Evolutionary conservation across 2,329 filamentous ascomycete genomes (phyloP).

Genomic region (Orbilia oligospora): DNA sequence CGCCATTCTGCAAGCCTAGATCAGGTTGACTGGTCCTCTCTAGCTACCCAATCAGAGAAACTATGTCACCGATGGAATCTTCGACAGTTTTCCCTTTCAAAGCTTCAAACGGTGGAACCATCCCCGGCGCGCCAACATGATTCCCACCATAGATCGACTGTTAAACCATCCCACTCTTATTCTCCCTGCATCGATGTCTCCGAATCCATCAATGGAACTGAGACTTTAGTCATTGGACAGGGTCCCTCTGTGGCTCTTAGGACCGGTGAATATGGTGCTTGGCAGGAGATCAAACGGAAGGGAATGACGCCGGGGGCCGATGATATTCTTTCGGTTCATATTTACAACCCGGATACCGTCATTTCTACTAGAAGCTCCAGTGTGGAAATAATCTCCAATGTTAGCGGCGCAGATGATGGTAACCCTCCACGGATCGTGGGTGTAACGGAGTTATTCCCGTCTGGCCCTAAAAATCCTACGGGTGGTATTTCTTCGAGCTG

Average conservation of each 20-base stretch:
- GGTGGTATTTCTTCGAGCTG: slow-evolving; percentile 40
- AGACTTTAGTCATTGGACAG: slow-evolving; percentile 41
- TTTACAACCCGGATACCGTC: slow-evolving; percentile 34
- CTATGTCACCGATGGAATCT: slow-evolving; percentile 39
- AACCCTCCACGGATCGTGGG: neutral
- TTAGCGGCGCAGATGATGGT: slow-evolving; percentile 6
- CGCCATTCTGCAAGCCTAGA: neutral
- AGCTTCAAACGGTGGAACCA: neutral
- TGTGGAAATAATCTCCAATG: slow-evolving; percentile 31
- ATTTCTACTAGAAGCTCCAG: slow-evolving; percentile 33
- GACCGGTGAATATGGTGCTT: slow-evolving; percentile 24
- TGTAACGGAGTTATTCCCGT: slow-evolving; percentile 16
- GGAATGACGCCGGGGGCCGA: slow-evolving; percentile 31
- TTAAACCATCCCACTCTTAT: slow-evolving; percentile 10
- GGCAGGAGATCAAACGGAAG: slow-evolving; percentile 26
- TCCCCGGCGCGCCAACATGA: slow-evolving; percentile 6
- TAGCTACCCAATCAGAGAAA: slow-evolving; percentile 26
- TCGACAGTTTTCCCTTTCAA: slow-evolving; percentile 40
- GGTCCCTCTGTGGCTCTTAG: slow-evolving; percentile 36
- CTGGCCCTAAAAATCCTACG: slow-evolving; percentile 35
- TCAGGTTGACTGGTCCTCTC: slow-evolving; percentile 32
- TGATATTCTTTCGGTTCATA: slow-evolving; percentile 36
- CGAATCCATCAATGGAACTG: slow-evolving; percentile 16
- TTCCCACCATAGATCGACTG: neutral
- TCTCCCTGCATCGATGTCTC: slow-evolving; percentile 33